These are phyloP conservation scores for Xylariaceae sp. DNA, from an alignment of 2,329 filamentous ascomycete species.

Conservation along the genomic window DNA sequence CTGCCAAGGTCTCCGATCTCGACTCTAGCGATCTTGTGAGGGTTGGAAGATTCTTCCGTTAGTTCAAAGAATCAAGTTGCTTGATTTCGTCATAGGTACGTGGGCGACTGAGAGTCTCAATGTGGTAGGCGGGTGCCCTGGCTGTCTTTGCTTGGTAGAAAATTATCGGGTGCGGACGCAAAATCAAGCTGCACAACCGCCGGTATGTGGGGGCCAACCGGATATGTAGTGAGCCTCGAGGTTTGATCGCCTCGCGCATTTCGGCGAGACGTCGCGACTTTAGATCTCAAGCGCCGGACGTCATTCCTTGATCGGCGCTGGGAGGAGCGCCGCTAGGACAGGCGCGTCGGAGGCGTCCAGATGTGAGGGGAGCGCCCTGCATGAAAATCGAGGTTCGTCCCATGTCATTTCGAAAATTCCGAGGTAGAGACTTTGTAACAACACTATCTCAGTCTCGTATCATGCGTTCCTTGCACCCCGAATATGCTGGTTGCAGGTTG, in stretches of 20 bases:
- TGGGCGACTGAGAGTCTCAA: no score
- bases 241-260: slow-evolving; percentile 14
- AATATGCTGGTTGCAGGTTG: no score
- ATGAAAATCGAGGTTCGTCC: slow-evolving; percentile 22
- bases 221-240: slow-evolving; percentile 2
- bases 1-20: no score
- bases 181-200: slow-evolving; percentile 2
- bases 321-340: slow-evolving; percentile 6
- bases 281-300: slow-evolving; percentile 21
- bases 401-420: slow-evolving; percentile 22
- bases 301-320: slow-evolving; percentile 26
- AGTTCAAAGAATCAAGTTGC: no score
- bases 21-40: no score
- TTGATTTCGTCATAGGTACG: no score
- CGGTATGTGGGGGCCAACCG: slow-evolving; percentile 1
- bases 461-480: no score
- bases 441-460: no score
- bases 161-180: background rate
- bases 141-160: no score
- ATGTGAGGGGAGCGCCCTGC: slow-evolving; percentile 14
- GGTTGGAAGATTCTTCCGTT: no score
- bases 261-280: slow-evolving; percentile 5
- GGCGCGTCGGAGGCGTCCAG: slow-evolving; percentile 11
- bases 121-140: no score
- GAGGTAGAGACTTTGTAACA: no score